These are phyloP conservation scores for Scheffersomyces parashehatae DNA, from an alignment of 1,139 yeast genomes.

Conservation along the genomic window DNA sequence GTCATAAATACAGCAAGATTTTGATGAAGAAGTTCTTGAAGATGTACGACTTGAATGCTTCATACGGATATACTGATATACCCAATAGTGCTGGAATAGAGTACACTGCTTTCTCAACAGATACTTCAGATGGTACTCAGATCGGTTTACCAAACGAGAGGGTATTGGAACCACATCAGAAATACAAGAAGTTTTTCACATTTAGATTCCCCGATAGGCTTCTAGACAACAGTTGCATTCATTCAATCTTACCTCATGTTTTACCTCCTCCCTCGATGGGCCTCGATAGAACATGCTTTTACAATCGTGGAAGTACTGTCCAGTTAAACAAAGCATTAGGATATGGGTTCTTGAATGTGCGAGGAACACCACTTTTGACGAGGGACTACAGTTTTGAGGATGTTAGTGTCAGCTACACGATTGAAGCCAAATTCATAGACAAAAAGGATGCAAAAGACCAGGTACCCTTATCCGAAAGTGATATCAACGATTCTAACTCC, in stretches of 20 bases:
- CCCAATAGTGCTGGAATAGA: constrained; percentile 54
- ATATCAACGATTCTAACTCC: constrained; percentile 39
- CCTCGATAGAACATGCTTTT: constrained; percentile 46
- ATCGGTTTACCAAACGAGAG: constrained; percentile 57
- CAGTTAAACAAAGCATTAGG: constrained; percentile 46
- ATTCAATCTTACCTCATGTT: constrained; percentile 53
- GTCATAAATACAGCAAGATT: constrained; percentile 28
- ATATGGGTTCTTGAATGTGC: constrained; percentile 38
- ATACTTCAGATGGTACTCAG: constrained; percentile 46
- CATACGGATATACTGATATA: constrained; percentile 43
- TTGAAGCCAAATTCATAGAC: constrained; percentile 48
- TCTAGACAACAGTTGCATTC: constrained; percentile 58
- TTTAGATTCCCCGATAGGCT: constrained; percentile 62
- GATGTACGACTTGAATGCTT: constrained; percentile 50
- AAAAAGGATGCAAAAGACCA: constrained; percentile 29
- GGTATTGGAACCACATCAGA: constrained; percentile 48
- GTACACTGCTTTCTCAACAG: constrained; percentile 44
- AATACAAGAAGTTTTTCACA: constrained; percentile 62
- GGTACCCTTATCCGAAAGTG: constrained; percentile 33
- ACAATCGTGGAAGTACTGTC: constrained; percentile 35
- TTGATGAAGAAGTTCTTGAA: constrained; percentile 46
- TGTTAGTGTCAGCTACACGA: constrained; percentile 42
- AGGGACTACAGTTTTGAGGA: constrained; percentile 45
- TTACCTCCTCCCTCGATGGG: constrained; percentile 70
- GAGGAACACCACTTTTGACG: constrained; percentile 48